Evolutionary conservation across 1,139 yeast genomes (phyloP), one percentile per base, ranked within the genome.

Genomic region (Yamadazyma buinensis): DNA sequence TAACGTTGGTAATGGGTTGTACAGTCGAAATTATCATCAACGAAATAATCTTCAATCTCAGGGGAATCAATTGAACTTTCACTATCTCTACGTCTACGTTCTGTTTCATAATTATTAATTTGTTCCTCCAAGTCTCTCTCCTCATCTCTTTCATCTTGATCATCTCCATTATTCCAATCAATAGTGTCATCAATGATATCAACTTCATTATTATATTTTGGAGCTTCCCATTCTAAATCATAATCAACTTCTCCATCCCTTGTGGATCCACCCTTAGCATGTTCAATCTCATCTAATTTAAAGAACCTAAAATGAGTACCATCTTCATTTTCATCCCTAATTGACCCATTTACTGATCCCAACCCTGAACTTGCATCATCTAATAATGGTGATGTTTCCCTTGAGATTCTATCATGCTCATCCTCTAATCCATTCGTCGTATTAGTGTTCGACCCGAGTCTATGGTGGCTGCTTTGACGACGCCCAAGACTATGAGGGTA

Each of bases 221-320:
- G 61, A 45, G 66, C 68, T 39, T 69, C 85, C 92, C 94, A 83
- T 45, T 77, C 70, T 15, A 86, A 80, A 51, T 83, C 82, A 49
- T 78, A 79, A 48, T 77, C 82, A 11, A 76, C 72, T 30, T 66
- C 69, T 2, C 66, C 69, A 45, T 76, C 74, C 37, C 84, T 88
- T 1, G 94, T 85, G 1, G 95, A 84, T 1, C 94, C 77, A 31
- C 97, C 97, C 35, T 84, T 94, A 1, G 97, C 97, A 40, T 71
- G 67, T 49, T 84, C 90, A 31, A 92, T 80, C 48, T 87, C 95
- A 40, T 84, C 87, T 7, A 83, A 68, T 7, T 92, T 77, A 58
- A 92, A 92, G 56, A 88, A 90, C 41, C 77, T 72, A 61, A 92
- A 92, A 32, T 71, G 58, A 33, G 55, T 57, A 6, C 61, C 57